Percentiles rank a stretch among this genome's conserved stretches.
Evolutionary conservation across 495 filamentous ascomycete genomes (phyloP).

Genomic region (Massariosphaeria phaeospora): DNA sequence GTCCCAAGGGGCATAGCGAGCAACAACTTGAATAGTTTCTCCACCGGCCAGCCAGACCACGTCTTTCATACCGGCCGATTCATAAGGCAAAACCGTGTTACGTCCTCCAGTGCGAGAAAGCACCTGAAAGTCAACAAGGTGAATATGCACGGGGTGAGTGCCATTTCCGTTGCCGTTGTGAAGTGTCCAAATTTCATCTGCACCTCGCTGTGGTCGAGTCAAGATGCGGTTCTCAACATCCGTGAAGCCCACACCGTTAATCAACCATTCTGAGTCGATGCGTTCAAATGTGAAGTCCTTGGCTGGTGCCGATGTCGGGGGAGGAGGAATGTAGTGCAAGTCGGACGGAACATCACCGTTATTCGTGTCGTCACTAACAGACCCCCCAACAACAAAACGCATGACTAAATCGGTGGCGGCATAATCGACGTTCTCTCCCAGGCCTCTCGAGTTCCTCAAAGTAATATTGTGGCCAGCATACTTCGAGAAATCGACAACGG

Average conservation of each 20-base stretch:
- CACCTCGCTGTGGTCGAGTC: constrained; percentile 46
- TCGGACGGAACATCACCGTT: constrained; percentile 39
- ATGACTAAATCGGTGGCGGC: constrained; percentile 49
- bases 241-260: constrained; percentile 50
- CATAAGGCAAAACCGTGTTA: constrained; percentile 45
- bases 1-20: constrained; percentile 50
- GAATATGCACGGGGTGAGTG: constrained; percentile 47
- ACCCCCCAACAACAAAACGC: constrained; percentile 49
- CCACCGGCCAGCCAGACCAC: constrained; percentile 47
- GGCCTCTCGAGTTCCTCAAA: constrained; percentile 43
- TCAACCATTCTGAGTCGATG: constrained; percentile 42
- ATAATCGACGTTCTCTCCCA: constrained; percentile 47
- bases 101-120: constrained; percentile 43
- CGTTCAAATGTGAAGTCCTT: constrained; percentile 48
- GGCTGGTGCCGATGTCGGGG: constrained; percentile 32
- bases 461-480: constrained; percentile 49
- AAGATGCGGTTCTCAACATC: constrained; percentile 50
- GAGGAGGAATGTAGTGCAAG: constrained; percentile 36
- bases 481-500: constrained; percentile 51
- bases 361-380: constrained; percentile 38
- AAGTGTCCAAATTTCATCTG: constrained; percentile 50
- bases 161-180: constrained; percentile 10
- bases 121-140: constrained; percentile 56
- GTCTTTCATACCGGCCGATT: constrained; percentile 49
- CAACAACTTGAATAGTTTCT: constrained; percentile 49